Evolutionary conservation across 1,284 basidiomycete species (phyloP), one percentile per base, ranked within the genome.

Genomic region (Trichosporon ovoides): DNA sequence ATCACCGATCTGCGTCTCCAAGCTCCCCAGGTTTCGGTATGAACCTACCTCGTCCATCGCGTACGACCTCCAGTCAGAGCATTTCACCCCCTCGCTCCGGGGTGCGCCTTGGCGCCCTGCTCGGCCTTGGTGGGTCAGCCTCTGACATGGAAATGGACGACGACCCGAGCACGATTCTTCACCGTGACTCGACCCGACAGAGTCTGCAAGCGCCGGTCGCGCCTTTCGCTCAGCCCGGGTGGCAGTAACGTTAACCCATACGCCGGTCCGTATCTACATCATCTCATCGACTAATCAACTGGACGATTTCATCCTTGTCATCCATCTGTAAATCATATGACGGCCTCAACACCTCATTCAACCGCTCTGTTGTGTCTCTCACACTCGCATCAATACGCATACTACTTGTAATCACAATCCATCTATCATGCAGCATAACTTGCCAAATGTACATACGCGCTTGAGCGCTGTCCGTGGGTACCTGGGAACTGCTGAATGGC

Each of bases 91-190:
- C 74, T 6, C 60, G 62, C 28, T 72, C 70, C 7, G 69, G 69
- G 1, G 22, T 75, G 48, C 61, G 71, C 24, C 66, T 76, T 14
- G 72, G 72, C 34, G 67, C 67, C 16, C 60, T 76, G 33, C 60
- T 74, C 19, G 68, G 69, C 19, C 68, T 66, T 36, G 65, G 62
- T 13, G 58, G 55, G 22, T 58, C 53, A 13, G 61, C 61, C 2
- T 51, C 52, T 3, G 66, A 63, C 22, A 50, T 63, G 33, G 64
- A 66, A 46, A 57, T 53, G 36, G 64, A 66, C 52, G 64, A 63
- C 38, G 63, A 59, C 19, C 53, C 58, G 7, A 43, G 49, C 13
- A 56, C 56, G 18, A 36, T 60, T 20, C 58, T 53, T 4, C 4
- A 31, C 28, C 49, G 65, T 53, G 20, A 22, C 22, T 14, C 43